A percentile compares a stretch with the other conserved stretches of the same genome.
phyloP scores from a whole-genome alignment of 495 filamentous ascomycete species.

The Penicillium chermesinum region DNA sequence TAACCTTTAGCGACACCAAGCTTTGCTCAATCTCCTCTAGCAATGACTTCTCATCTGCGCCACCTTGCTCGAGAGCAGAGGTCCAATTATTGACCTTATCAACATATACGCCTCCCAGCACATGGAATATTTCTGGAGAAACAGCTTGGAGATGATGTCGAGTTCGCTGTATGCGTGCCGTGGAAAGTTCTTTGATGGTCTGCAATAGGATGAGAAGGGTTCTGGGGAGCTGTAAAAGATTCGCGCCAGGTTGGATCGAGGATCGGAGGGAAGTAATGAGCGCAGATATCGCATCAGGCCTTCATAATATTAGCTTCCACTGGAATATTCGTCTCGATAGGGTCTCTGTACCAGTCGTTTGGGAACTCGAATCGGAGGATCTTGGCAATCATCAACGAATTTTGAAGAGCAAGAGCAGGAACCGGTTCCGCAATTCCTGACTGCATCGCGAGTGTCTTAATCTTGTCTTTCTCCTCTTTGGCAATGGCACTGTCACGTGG shows the following conservation, averaged over 20 bases:
- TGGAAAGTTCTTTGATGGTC: slow-evolving; percentile 84
- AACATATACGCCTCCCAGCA: slow-evolving; percentile 72
- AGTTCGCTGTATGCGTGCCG: slow-evolving; percentile 64
- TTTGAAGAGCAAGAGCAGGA: slow-evolving; percentile 70
- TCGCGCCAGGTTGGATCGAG: slow-evolving; percentile 37
- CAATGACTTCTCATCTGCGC: slow-evolving; percentile 53
- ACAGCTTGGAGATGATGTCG: slow-evolving; percentile 67
- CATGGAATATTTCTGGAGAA: slow-evolving; percentile 72
- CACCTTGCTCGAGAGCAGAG: slow-evolving; percentile 48
- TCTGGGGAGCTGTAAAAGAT: slow-evolving; percentile 58
- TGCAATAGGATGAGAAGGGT: slow-evolving; percentile 72
- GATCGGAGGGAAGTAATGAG: slow-evolving; percentile 59
- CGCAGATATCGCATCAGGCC: slow-evolving; percentile 47
- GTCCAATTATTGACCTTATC: slow-evolving; percentile 69
- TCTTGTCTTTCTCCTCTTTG: slow-evolving; percentile 66
- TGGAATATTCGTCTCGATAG: background rate
- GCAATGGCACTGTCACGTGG: slow-evolving; percentile 53
- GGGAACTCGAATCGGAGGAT: slow-evolving; percentile 87
- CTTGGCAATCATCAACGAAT: slow-evolving; percentile 81
- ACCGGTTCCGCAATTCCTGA: slow-evolving; percentile 70
- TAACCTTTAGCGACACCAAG: slow-evolving; percentile 68
- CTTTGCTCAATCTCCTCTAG: slow-evolving; percentile 66
- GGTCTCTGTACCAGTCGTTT: slow-evolving; percentile 57
- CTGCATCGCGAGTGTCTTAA: slow-evolving; percentile 67
- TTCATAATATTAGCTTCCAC: slow-evolving; percentile 15